These are phyloP conservation scores for Penicillium simplicissimum DNA, from an alignment of 495 filamentous ascomycete species.

Conservation along the genomic window DNA sequence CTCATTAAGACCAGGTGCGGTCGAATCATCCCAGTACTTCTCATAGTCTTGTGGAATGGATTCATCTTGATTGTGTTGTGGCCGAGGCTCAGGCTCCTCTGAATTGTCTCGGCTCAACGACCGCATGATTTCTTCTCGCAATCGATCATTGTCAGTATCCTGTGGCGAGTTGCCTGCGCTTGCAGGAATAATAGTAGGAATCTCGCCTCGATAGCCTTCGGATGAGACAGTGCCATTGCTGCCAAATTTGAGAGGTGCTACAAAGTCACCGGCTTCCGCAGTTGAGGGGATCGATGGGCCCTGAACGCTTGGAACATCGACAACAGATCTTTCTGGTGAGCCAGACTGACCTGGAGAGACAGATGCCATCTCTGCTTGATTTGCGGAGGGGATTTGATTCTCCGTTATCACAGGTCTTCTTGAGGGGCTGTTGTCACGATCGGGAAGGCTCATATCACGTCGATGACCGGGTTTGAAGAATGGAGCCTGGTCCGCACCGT, in stretches of 20 bases:
- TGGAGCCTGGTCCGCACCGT: constrained; percentile 13
- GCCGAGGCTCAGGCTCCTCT: constrained; percentile 33
- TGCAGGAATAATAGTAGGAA: constrained; percentile 53
- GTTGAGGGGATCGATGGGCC: constrained; percentile 24
- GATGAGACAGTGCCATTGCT: constrained; percentile 19
- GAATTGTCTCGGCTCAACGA: constrained; percentile 61
- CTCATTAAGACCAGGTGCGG: constrained; percentile 14
- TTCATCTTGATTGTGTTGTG: constrained; percentile 40
- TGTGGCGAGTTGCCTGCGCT: constrained; percentile 58
- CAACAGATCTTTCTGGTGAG: constrained; percentile 8
- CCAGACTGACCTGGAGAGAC: constrained; percentile 26
- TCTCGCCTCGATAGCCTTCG: constrained; percentile 25
- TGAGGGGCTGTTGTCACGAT: constrained; percentile 62
- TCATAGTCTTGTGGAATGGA: constrained; percentile 61
- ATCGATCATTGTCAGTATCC: constrained; percentile 72
- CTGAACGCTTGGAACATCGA: not conserved
- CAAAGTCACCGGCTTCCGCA: constrained; percentile 42
- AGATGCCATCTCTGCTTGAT: constrained; percentile 45
- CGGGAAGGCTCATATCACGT: constrained; percentile 62
- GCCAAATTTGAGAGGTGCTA: constrained; percentile 41
- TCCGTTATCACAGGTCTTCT: constrained; percentile 54
- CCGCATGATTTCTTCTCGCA: constrained; percentile 79
- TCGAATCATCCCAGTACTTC: constrained; percentile 54
- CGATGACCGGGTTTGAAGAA: constrained; percentile 59
- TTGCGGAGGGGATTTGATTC: constrained; percentile 41